Evolutionary conservation across 192 early-diverging fungal species (phyloP), one percentile per base, ranked within the genome.

Genomic region (Entrophospora sp.): DNA sequence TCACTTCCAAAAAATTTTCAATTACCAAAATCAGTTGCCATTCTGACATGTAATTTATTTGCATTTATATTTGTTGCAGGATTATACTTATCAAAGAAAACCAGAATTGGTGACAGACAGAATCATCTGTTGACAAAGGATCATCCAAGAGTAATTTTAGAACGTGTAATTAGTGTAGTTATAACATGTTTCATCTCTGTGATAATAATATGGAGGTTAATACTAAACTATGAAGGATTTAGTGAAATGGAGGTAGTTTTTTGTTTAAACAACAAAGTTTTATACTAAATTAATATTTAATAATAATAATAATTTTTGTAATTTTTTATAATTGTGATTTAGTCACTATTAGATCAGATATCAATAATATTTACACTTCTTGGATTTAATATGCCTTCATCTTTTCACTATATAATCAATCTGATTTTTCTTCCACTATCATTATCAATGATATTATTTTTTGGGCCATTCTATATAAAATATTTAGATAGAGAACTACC

Each of bases 401-500:
- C 35, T 8, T 6, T 37, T 13, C 8, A 74, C 30, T 57, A 70
- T 22, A n/a, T 77, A 9, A 22, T 74, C 1, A 49, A 34, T 24
- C 48, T 70, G 6, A 24, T 68, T 8, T 30, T 64, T 1, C 27
- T 67, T 6, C 81, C 84, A 0, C 16, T 83, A 4, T 1, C 71
- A 4, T 61, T 87, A 27, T 73, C 80, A 13, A 66, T 61, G 27
- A 38, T 69, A 31, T 58, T 89, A 22, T 90, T 86, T 62, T 31
- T 82, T 22, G 87, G 87, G 0, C 85, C 85, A 14, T 48, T 87
- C 35, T 34, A 63, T 24, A 53, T 78, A 20, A 52, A 70, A 64
- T 76, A 37, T 24, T 65, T 80, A n/a, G 70, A 81, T 31, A 12
- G 65, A 25, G 60, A 60, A 24, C 52, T 85, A 22, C 78, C 77